Percentiles rank a stretch among this genome's conserved stretches.
phyloP scores from a whole-genome alignment of 176 grass and related monocot genomes.

The Alloteropsis semialata region DNA sequence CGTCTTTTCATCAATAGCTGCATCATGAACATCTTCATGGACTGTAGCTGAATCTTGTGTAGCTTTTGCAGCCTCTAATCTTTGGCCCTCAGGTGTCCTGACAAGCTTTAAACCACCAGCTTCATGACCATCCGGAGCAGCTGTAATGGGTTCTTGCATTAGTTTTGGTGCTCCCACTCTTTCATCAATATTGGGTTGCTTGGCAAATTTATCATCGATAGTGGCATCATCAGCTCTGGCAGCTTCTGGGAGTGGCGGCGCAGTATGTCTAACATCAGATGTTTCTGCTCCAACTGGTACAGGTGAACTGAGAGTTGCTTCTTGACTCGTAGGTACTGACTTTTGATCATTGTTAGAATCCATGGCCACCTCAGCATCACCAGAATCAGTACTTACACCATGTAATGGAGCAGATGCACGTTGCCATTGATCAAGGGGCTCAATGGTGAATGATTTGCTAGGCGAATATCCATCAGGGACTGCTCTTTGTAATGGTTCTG shows the following conservation, averaged over 20 bases:
- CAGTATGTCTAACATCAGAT: conserved; percentile 9
- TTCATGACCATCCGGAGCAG: conserved; percentile 16
- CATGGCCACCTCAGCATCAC: neutral
- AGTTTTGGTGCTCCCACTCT: neutral
- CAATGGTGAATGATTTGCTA: conserved; percentile 22
- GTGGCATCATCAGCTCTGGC: neutral
- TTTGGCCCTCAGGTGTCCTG: conserved; percentile 13
- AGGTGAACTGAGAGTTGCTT: neutral
- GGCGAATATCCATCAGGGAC: conserved; percentile 14
- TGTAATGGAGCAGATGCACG: neutral
- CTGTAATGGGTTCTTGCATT: conserved; percentile 23
- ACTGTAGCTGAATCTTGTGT: conserved; percentile 2
- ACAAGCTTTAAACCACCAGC: neutral
- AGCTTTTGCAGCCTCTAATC: conserved; percentile 14
- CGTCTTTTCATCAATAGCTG: conserved; percentile 8
- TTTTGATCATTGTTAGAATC: conserved; percentile 29
- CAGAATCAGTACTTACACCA: conserved; percentile 20
- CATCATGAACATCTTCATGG: neutral
- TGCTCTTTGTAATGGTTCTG: conserved; percentile 8
- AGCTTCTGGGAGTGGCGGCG: neutral
- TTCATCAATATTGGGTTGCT: neutral
- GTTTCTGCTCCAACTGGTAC: conserved; percentile 14
- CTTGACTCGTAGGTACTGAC: conserved; percentile 10
- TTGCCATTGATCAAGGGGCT: conserved; percentile 33
- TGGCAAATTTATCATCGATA: neutral